Base-by-base conservation (phyloP, 345 rosid genomes). In the Citrus reticulata region DNA sequence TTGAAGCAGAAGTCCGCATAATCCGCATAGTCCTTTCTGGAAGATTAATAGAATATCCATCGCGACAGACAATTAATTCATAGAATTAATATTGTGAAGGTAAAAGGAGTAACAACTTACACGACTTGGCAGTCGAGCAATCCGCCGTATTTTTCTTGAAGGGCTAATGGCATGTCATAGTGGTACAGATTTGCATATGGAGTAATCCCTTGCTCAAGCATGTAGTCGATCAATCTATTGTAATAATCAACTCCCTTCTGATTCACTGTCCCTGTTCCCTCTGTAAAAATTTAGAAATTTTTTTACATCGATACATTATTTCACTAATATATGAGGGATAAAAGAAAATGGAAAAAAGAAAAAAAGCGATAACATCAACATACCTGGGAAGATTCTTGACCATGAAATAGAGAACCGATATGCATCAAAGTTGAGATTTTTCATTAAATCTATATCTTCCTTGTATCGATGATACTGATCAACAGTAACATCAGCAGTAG, bases 1-100 rank as follows among this genome's bases (percentile, higher is more conserved):
- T 87, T 87, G 85, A 91, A 91, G 81, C 93, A 90, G 58, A 91
- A 90, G 0, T 91, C 93, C 10, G 91, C 91, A 84, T 84, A 91
- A 80, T 89, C 84, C 0, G 87, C 89, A 67, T 75, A 91, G 76
- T 91, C 93, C 59, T 86, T 78, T 83, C 95, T 91, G 84, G 49
- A 82, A 55, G 17, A 22, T 60, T 9, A 54, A 62, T 35, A 63
- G 2, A 57, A 57, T 22, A 11, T 22, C 2, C 0, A 22, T 57
- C 0, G 2, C 0, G 25, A 32, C 8, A 32, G 46, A 20, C 39
- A 34, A 46, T 46, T 46, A 46, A 46, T 46, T 46, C 51, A 13
- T 1, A 13, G 51, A 46, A 46, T 13, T 13, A 13, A 46, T 13
- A 46, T 0, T 3, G 51, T 6, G 9, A 6, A 11, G 13, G 34